Percentiles rank a stretch among this genome's conserved stretches.
These are phyloP conservation scores for Russula ochroleuca DNA, from an alignment of 768 basidiomycete genomes.

Conservation along the genomic window DNA sequence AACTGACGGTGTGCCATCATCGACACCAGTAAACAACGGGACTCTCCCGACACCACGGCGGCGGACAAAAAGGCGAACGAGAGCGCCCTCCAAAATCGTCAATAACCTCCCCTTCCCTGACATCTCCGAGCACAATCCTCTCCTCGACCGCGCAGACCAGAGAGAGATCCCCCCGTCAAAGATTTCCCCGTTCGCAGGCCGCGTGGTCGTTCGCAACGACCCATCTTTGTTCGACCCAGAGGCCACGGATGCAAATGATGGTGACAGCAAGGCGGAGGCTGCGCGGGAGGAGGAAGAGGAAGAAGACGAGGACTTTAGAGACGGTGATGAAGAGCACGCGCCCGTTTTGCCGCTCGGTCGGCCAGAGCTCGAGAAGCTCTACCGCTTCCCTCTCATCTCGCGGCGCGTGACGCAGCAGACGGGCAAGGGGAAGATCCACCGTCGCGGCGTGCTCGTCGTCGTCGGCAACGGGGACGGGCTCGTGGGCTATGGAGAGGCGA, in stretches of 20 bases:
- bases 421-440: conserved; percentile 83
- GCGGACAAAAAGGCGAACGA: conserved; percentile 17
- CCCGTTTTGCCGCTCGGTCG: conserved; percentile 35
- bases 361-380: conserved; percentile 35
- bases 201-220: conserved; percentile 66
- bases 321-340: conserved; percentile 25
- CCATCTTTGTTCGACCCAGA: conserved; percentile 54
- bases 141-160: conserved; percentile 15
- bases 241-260: conserved; percentile 34
- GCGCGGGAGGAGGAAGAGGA: conserved; percentile 34
- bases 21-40: conserved; percentile 4
- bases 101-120: conserved; percentile 38
- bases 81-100: conserved; percentile 7
- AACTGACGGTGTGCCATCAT: neutral
- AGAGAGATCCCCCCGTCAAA: conserved; percentile 47
- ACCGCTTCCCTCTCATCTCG: conserved; percentile 41
- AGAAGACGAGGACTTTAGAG: conserved; percentile 17
- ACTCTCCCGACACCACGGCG: neutral
- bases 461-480: conserved; percentile 82
- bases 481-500: conserved; percentile 79
- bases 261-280: conserved; percentile 33
- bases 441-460: conserved; percentile 58
- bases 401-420: conserved; percentile 83
- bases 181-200: conserved; percentile 53
- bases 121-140: conserved; percentile 18